Base-by-base conservation (phyloP, 257 asterid genomes). In the Lavandula angustifolia region DNA sequence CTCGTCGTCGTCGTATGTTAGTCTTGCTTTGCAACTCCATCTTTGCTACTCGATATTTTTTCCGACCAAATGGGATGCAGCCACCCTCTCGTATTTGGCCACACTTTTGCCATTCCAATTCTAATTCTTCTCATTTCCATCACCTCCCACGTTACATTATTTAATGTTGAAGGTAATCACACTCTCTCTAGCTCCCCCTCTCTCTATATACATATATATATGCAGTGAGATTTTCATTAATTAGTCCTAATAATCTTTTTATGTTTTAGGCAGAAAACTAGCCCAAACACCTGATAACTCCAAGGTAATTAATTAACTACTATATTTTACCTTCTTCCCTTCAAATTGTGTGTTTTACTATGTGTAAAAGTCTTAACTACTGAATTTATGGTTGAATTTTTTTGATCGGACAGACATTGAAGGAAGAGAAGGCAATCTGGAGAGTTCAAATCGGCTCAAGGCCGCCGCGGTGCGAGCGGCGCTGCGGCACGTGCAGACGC, bases 381-480 rank as follows among this genome's bases (percentile, higher is more conserved):
- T 22, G 27, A 22, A 22, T 22, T 34, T 37, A 37, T 37, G 7
- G 16, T 3, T 44, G 17, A 12, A 12, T 12, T 4, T 12, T 7
- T 11, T 42, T 42, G 16, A 42, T 42, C 16, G 16, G 4, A 2
- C 50, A n/a, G 41, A 42, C 27, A 46, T 32, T 47, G 41, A 53
- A 56, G 4, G 81, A 66, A 22, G 76, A 73, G 6, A 73, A 81
- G 72, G 32, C 44, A 18, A 47, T 54, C 0, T 68, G 85, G 75
- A 67, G 89, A 66, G 77, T 68, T 17, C 79, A 75, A 27, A 78
- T 87, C 63, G 98, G 98, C 10, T 91, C 98, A 0, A 56, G 80
- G 76, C 98, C 98, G 34, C 98, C 98, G 17, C 82, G 81, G 52
- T 91, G 98, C 74, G 85, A 86, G 18, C 77, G 77, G 64, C 72